These are phyloP conservation scores for Xylaria longipes DNA, from an alignment of 495 filamentous ascomycete species.

Conservation along the genomic window DNA sequence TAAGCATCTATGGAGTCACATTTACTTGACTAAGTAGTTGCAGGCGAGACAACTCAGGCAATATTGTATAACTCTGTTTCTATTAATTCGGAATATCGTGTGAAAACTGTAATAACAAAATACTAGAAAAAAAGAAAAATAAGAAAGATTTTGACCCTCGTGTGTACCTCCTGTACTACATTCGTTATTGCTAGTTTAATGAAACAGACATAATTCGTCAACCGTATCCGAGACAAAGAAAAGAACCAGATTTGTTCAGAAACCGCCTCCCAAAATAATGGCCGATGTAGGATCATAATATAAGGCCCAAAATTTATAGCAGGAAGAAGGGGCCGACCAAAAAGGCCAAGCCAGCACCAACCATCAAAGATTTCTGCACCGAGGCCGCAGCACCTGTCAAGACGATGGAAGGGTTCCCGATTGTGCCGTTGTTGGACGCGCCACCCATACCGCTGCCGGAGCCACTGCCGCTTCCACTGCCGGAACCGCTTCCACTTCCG, in stretches of 20 bases:
- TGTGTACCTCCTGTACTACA: conserved; percentile 12
- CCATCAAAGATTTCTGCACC: conserved; percentile 33
- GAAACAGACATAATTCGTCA: conserved; percentile 24
- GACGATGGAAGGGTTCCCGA: neutral
- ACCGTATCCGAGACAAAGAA: conserved; percentile 28
- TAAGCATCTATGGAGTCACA: neutral
- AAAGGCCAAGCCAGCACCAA: conserved; percentile 36
- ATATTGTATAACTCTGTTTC: neutral
- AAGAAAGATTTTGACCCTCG: conserved; percentile 4
- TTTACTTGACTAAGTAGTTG: neutral
- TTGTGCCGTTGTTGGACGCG: conserved; percentile 26
- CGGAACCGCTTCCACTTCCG: neutral
- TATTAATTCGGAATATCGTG: neutral
- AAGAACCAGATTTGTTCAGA: neutral
- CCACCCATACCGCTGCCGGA: conserved; percentile 7
- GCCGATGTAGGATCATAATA: neutral
- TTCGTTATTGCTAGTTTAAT: conserved; percentile 1
- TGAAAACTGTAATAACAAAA: neutral
- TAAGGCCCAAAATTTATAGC: conserved; percentile 26
- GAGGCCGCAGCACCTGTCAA: conserved; percentile 37
- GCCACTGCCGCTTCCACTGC: neutral
- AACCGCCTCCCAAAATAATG: neutral
- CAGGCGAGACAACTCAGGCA: neutral
- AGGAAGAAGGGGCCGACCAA: conserved; percentile 37
- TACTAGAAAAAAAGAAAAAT: neutral